Conservation (phyloP, 495 filamentous ascomycete genomes). For the Trypethelium eluteriae region DNA sequence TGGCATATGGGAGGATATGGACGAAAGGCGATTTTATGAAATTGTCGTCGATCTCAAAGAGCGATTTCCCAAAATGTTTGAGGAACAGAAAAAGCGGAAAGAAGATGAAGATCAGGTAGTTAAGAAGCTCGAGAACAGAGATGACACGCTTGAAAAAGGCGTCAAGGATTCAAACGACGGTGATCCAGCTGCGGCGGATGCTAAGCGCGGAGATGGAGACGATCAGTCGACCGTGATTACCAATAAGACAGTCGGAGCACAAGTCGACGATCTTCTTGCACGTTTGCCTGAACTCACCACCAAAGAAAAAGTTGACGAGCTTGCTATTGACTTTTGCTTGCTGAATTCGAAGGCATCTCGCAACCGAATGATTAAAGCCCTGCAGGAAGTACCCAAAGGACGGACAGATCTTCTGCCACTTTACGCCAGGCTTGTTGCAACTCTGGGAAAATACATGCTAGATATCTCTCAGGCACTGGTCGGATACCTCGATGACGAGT, state of each 20-base stretch:
- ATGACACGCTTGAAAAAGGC: slow-evolving; percentile 42
- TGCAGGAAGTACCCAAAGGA: slow-evolving; percentile 90
- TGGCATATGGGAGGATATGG: slow-evolving; percentile 99
- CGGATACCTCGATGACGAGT: slow-evolving; percentile 91
- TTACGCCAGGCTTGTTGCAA: slow-evolving; percentile 88
- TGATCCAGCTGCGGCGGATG: slow-evolving; percentile 34
- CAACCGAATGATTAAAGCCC: slow-evolving; percentile 83
- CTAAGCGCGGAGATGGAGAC: slow-evolving; percentile 52
- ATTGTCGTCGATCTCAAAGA: slow-evolving; percentile 92
- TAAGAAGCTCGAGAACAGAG: slow-evolving; percentile 37
- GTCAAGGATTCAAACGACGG: slow-evolving; percentile 26
- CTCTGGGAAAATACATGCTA: slow-evolving; percentile 84
- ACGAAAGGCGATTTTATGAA: slow-evolving; percentile 95
- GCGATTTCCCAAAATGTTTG: slow-evolving; percentile 83
- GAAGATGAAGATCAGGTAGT: slow-evolving; percentile 46
- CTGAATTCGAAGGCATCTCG: slow-evolving; percentile 96
- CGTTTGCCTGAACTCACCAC: slow-evolving; percentile 82
- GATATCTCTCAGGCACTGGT: slow-evolving; percentile 89
- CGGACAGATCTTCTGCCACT: slow-evolving; percentile 84
- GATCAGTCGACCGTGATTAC: slow-evolving; percentile 89
- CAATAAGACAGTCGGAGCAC: slow-evolving; percentile 94
- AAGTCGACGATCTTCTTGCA: slow-evolving; percentile 84
- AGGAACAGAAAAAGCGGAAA: slow-evolving; percentile 95
- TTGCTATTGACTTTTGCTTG: slow-evolving; percentile 93
- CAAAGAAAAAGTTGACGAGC: slow-evolving; percentile 85